A percentile compares a stretch with the other conserved stretches of the same genome.
phyloP scores from a whole-genome alignment of 1,284 basidiomycete species.

The Meira nashicola region DNA sequence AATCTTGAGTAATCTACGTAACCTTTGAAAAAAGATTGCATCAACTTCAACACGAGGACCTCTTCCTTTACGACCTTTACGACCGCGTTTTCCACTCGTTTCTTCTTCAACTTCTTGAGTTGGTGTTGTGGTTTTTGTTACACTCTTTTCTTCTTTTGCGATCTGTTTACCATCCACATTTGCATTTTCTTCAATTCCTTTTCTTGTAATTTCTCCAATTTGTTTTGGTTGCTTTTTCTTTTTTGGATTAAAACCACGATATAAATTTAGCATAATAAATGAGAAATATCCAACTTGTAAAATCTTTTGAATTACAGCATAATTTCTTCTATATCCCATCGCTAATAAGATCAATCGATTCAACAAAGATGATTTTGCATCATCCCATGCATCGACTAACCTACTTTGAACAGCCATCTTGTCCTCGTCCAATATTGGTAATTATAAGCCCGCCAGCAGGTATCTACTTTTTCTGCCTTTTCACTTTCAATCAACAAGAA shows the following conservation, averaged over 20 bases:
- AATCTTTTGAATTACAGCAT: conserved; percentile 37
- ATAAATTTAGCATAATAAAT: conserved; percentile 31
- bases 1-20: conserved; percentile 71
- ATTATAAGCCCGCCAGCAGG: too few species aligned
- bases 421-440: background rate
- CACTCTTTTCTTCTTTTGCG: conserved; percentile 17
- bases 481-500: too few species aligned
- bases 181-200: background rate
- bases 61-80: conserved; percentile 23
- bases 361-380: conserved; percentile 35
- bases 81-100: conserved; percentile 25
- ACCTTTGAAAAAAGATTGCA: conserved; percentile 77
- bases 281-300: conserved; percentile 34
- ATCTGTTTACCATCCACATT: conserved; percentile 7
- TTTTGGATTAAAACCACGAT: conserved; percentile 29
- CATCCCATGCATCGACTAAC: conserved; percentile 29
- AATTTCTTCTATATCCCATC: conserved; percentile 39
- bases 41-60: conserved; percentile 65
- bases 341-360: conserved; percentile 30
- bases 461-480: too few species aligned
- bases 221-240: conserved; percentile 30
- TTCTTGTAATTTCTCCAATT: conserved; percentile 5
- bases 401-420: conserved; percentile 45
- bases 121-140: conserved; percentile 8
- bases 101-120: conserved; percentile 20